These are phyloP conservation scores for Vishniacozyma victoriae DNA, from an alignment of 768 basidiomycete genomes.

Conservation along the genomic window DNA sequence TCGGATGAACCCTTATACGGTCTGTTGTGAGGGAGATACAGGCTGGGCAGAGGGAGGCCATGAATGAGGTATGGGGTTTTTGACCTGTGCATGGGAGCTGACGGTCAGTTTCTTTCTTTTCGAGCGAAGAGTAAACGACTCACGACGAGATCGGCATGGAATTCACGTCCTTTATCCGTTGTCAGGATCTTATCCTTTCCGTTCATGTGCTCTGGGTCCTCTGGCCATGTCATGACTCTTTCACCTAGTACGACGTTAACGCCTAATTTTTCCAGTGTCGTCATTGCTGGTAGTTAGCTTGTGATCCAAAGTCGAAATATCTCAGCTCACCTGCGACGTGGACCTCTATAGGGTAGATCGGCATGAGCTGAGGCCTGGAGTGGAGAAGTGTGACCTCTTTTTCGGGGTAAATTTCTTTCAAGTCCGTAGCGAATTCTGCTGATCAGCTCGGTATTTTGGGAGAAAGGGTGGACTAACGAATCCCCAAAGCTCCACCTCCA, in stretches of 20 bases:
- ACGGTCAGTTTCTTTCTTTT: not conserved
- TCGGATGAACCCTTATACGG: conserved; percentile 35
- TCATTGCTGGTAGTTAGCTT: conserved; percentile 17
- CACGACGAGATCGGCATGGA: conserved; percentile 40
- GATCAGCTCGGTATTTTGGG: not conserved
- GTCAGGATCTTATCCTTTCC: conserved; percentile 29
- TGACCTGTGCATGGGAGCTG: conserved; percentile 46
- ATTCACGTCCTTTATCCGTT: conserved; percentile 37
- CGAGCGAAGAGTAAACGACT: conserved; percentile 1
- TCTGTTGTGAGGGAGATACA: conserved; percentile 30
- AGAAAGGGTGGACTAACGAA: conserved; percentile 28
- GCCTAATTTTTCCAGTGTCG: conserved; percentile 27
- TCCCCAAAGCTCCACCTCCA: conserved; percentile 49
- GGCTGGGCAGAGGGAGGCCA: conserved; percentile 31
- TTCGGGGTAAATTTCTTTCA: conserved; percentile 45
- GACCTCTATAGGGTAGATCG: conserved; percentile 43
- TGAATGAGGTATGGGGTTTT: conserved; percentile 39
- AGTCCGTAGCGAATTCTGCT: conserved; percentile 47
- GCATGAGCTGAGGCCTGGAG: conserved; percentile 44
- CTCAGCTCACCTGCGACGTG: conserved; percentile 40
- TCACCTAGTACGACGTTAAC: conserved; percentile 38
- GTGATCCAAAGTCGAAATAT: not conserved
- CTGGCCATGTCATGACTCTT: conserved; percentile 32
- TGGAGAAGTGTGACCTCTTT: conserved; percentile 48
- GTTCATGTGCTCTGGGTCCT: conserved; percentile 24